Evolutionary conservation across 768 basidiomycete genomes (phyloP), one percentile per base, ranked within the genome.

Genomic region (Calvatia gigantea): DNA sequence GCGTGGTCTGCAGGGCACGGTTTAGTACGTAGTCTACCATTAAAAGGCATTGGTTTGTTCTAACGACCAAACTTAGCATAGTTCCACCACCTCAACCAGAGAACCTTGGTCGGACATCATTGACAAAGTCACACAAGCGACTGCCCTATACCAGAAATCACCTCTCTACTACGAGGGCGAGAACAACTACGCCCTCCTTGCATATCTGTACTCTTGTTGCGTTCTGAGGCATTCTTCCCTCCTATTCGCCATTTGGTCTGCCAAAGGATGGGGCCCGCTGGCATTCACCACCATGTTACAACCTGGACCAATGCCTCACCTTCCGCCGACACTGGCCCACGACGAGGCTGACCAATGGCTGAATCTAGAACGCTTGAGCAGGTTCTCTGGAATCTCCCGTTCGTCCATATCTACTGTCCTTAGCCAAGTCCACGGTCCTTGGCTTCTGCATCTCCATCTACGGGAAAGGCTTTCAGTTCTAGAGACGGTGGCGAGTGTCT

Each of bases 241-340:
- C 46, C 74, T 93, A 14, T 89, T 91, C 64, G 79, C 89, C 19
- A 73, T 92, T 7, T 89, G 90, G 89, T 84, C 87, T 42, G 82
- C 87, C n/a, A 89, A 91, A 67, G 93, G 93, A 21, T 93, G 92
- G 87, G 89, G 91, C 2, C 81, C 85, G 0, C 74, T 89, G 28
- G 86, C 91, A 2, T 85, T 92, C 60, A 81, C 83, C 15, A 81
- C 82, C 17, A 86, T 92, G 84, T 69, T 93, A 38, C 85, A 84
- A 60, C 80, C 84, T 28, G 84, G 77, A 39, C 75, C 82, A 6
- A 77, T 75, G 33, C 81, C 79, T 7, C 82, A 79, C 62, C 72
- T 84, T 58, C 83, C 87, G 17, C 84, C 84, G 9, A 81, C 83
- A 0, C 69, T 84, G 38, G 70, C 80, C 7, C 73, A 76, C 42